Conservation (phyloP, 768 basidiomycete genomes). For the Xerocomellus intermedius region DNA sequence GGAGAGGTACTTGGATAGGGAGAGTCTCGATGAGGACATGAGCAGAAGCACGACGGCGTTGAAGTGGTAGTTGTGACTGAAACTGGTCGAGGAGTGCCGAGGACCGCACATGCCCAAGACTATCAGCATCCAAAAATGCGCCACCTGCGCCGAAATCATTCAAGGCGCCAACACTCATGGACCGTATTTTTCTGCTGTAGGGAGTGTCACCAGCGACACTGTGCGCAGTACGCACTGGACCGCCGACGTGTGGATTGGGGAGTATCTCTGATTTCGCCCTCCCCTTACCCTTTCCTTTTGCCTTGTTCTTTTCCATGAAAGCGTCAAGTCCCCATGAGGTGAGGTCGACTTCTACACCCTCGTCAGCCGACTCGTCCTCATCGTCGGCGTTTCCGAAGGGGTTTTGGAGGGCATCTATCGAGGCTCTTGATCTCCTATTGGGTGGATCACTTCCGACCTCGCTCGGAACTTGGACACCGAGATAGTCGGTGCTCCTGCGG, state of each 20-base stretch:
- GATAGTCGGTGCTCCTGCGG: constrained; percentile 60
- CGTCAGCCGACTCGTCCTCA: constrained; percentile 49
- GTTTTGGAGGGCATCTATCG: constrained; percentile 65
- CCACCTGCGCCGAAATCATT: constrained; percentile 51
- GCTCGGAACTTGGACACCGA: constrained; percentile 65
- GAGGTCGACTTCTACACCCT: constrained; percentile 69
- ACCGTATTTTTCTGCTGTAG: constrained; percentile 47
- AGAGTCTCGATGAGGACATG: constrained; percentile 47
- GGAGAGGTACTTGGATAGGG: constrained; percentile 39
- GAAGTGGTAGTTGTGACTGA: constrained; percentile 40
- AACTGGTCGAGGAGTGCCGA: constrained; percentile 54
- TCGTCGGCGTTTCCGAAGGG: constrained; percentile 70
- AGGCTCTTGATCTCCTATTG: constrained; percentile 50
- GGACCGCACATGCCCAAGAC: constrained; percentile 51
- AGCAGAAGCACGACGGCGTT: constrained; percentile 50
- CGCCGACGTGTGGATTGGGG: constrained; percentile 44
- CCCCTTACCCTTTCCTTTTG: constrained; percentile 37
- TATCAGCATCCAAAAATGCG: constrained; percentile 44
- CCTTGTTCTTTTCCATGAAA: constrained; percentile 70
- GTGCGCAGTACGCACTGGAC: constrained; percentile 39
- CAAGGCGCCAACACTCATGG: constrained; percentile 65
- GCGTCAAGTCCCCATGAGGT: constrained; percentile 83
- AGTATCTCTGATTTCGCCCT: constrained; percentile 39
- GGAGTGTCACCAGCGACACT: constrained; percentile 42
- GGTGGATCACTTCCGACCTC: constrained; percentile 55